Evolutionary conservation across 1,284 basidiomycete genomes (phyloP).

Genomic region (Coniophora puteana): DNA sequence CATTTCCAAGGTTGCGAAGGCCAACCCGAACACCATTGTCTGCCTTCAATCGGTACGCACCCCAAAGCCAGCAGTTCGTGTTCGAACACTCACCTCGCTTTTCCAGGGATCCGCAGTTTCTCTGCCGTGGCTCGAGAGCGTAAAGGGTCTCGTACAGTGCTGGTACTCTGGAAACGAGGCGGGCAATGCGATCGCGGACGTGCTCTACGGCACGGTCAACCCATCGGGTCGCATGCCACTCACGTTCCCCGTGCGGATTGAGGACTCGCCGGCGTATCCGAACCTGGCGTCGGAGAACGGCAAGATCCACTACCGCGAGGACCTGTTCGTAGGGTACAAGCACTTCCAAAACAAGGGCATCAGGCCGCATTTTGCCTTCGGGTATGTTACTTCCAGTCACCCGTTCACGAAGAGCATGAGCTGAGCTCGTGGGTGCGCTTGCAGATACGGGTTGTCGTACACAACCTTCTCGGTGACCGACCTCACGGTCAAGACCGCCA

Average conservation of each 20-base stretch:
- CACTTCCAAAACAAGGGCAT: constrained; percentile 58
- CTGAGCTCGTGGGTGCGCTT: constrained; percentile 9
- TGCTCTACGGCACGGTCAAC: constrained; percentile 71
- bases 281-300: constrained; percentile 61
- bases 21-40: constrained; percentile 63
- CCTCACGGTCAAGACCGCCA: constrained; percentile 37
- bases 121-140: constrained; percentile 59
- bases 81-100: no score
- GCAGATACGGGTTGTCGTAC: constrained; percentile 75
- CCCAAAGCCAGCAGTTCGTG: background rate
- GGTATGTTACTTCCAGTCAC: constrained; percentile 33
- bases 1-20: constrained; percentile 52
- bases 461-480: constrained; percentile 66
- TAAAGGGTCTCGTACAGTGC: constrained; percentile 52
- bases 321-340: constrained; percentile 72
- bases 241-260: constrained; percentile 57
- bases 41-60: constrained; percentile 60
- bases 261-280: constrained; percentile 64
- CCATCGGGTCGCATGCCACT: constrained; percentile 70
- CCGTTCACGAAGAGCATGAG: constrained; percentile 1
- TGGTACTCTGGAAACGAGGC: constrained; percentile 78
- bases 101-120: constrained; percentile 61
- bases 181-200: constrained; percentile 71
- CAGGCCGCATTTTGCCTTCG: constrained; percentile 65
- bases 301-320: constrained; percentile 63